Conservation (phyloP, 2,329 filamentous ascomycete species). For the Mycosphaerelloides madeirae region DNA sequence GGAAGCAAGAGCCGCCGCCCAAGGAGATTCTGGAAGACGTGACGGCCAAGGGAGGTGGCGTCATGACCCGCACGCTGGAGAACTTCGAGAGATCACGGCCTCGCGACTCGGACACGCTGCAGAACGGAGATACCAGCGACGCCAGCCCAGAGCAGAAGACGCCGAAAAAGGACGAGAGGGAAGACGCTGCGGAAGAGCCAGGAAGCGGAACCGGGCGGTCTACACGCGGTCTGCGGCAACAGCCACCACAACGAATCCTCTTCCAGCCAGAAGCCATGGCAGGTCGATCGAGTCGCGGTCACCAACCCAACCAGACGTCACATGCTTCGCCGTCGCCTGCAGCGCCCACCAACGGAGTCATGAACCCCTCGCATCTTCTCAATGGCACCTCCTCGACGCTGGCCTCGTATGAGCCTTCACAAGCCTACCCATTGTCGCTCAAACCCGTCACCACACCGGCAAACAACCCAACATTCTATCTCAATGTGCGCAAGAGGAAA, state of each 20-base stretch:
- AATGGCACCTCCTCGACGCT: conserved; percentile 48
- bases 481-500: conserved; percentile 50
- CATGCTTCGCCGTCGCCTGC: conserved; percentile 40
- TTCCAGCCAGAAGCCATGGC: conserved; percentile 76
- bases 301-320: conserved; percentile 11
- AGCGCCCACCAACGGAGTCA: conserved; percentile 50
- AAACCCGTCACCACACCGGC: conserved; percentile 70
- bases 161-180: conserved; percentile 47
- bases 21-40: conserved; percentile 80
- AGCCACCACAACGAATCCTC: conserved; percentile 77
- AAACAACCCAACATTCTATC: conserved; percentile 67
- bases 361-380: conserved; percentile 20
- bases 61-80: conserved; percentile 73
- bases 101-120: conserved; percentile 43
- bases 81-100: conserved; percentile 58
- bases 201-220: conserved; percentile 34
- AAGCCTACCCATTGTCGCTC: conserved; percentile 59
- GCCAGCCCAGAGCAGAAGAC: conserved; percentile 43
- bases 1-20: conserved; percentile 76
- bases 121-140: conserved; percentile 52
- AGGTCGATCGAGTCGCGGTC: conserved; percentile 58
- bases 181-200: conserved; percentile 48
- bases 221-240: conserved; percentile 54
- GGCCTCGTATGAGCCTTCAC: conserved; percentile 64
- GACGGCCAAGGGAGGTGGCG: conserved; percentile 72